Base-by-base conservation (phyloP, 306 rosid genomes). In the Cucurbita ficifolia region DNA sequence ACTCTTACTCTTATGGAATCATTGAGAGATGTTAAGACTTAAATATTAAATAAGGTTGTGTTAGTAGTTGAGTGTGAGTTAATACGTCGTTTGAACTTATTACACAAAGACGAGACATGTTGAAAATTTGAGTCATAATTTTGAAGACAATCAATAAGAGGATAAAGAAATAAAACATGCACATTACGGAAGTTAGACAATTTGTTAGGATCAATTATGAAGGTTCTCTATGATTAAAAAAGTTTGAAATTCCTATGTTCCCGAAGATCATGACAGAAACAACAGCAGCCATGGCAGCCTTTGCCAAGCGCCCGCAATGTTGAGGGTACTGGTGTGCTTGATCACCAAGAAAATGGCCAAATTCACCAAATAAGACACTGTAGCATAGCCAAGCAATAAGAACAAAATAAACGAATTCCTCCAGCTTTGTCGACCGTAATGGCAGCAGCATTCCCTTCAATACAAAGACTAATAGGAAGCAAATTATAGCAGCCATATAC, bases 331-430 rank as follows among this genome's bases (percentile, higher is more conserved):
- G 0, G 95, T 88, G 65, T 88, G 90, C 18, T 88, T 88, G 7
- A 91, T 88, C 2, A 86, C 91, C 76, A 88, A 42, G 48, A 88
- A 88, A 73, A 86, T 88, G 19, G 91, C 86, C 63, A 86, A 51
- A 10, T 88, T 88, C 58, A 88, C 91, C 82, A 88, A 70, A 81
- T 88, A 88, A 33, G 95, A 91, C 9, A 88, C 89, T 2, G 95
- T 88, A 1, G 89, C 95, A 77, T 88, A 86, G 75, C 89, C 95
- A 51, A 83, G 16, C 74, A 88, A 68, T 78, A 88, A 77, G 64
- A 88, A 83, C 8, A 82, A 53, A 13, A 88, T 83, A 52, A 74
- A 84, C 0, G 79, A 82, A 70, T 88, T 86, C 8, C 86, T 21
- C 29, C 82, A 0, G 95, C 89, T 61, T 88, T 86, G 65, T 86